Evolutionary conservation across 768 basidiomycete species (phyloP).

Genomic region (Psilocybe subaeruginosa): DNA sequence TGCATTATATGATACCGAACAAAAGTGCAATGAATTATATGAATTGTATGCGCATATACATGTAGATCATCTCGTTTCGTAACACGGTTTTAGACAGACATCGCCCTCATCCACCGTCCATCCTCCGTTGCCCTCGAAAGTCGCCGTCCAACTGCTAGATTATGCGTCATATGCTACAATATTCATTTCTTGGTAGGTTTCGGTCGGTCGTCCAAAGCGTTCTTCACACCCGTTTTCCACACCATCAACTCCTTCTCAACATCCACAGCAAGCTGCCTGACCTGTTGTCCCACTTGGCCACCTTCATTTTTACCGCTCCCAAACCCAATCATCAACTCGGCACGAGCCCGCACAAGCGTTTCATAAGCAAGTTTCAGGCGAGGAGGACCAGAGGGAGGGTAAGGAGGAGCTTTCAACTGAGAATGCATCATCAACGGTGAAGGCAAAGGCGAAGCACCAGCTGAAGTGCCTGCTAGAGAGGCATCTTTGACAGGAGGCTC

Average conservation of each 20-base stretch:
- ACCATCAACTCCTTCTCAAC: constrained; percentile 75
- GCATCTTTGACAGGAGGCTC: not conserved
- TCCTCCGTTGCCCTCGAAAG: no score
- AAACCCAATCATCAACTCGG: constrained; percentile 72
- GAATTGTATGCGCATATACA: no score
- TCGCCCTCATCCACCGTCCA: no score
- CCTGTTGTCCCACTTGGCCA: constrained; percentile 67
- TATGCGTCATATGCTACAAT: no score
- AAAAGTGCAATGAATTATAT: no score
- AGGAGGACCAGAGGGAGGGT: constrained; percentile 69
- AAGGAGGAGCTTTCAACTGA: constrained; percentile 28
- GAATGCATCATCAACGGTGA: constrained; percentile 8
- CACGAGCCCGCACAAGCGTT: constrained; percentile 61
- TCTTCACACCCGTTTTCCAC: constrained; percentile 66
- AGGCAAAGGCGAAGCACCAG: not conserved
- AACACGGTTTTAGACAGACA: no score
- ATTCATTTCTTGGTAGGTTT: not conserved
- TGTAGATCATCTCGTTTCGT: no score
- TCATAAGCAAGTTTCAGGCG: constrained; percentile 68
- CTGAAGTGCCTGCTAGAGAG: not conserved
- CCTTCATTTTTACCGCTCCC: constrained; percentile 65
- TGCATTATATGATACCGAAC: no score
- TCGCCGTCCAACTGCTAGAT: no score
- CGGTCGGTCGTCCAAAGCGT: constrained; percentile 49
- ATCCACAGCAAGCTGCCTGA: constrained; percentile 59